Conservation (phyloP, 2,329 filamentous ascomycete species). For the Paracamarosporium sp. region DNA sequence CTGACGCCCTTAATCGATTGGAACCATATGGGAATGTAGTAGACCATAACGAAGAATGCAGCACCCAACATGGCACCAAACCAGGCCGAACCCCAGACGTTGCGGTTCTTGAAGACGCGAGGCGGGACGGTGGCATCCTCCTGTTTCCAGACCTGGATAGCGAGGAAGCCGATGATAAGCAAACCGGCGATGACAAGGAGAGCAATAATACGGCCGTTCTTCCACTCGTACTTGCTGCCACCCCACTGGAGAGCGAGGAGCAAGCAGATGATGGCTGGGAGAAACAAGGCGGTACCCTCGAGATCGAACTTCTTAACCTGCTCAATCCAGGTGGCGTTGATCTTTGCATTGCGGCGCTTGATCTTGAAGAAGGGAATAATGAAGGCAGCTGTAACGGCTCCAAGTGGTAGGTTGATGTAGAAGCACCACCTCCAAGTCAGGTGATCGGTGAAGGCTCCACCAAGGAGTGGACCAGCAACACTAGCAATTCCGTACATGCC, state of each 20-base stretch:
- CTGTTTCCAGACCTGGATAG: slow-evolving; percentile 52
- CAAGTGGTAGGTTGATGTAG: slow-evolving; percentile 58
- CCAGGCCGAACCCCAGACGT: slow-evolving; percentile 50
- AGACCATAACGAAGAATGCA: slow-evolving; percentile 53
- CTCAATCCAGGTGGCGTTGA: slow-evolving; percentile 41
- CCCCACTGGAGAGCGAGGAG: slow-evolving; percentile 60
- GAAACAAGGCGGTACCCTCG: slow-evolving; percentile 51
- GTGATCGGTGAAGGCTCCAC: slow-evolving; percentile 54
- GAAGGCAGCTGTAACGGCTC: slow-evolving; percentile 51
- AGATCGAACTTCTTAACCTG: slow-evolving; percentile 56
- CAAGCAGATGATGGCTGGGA: slow-evolving; percentile 57
- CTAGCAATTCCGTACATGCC: slow-evolving; percentile 58
- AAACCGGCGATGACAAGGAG: slow-evolving; percentile 55
- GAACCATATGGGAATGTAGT: slow-evolving; percentile 58
- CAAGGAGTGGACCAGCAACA: slow-evolving; percentile 57
- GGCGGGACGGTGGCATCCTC: slow-evolving; percentile 56
- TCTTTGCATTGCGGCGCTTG: slow-evolving; percentile 40
- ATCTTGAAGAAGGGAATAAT: slow-evolving; percentile 49
- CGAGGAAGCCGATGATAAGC: slow-evolving; percentile 50
- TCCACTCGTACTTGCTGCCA: slow-evolving; percentile 56
- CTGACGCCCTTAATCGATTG: slow-evolving; percentile 56
- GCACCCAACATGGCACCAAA: slow-evolving; percentile 52
- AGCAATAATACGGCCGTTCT: slow-evolving; percentile 53
- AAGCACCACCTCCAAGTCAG: slow-evolving; percentile 57
- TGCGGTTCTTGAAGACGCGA: slow-evolving; percentile 54